A percentile compares a stretch with the other conserved stretches of the same genome.
Conservation (phyloP, 192 early-diverging fungal genomes). For the Umbelopsis isabellina region DNA sequence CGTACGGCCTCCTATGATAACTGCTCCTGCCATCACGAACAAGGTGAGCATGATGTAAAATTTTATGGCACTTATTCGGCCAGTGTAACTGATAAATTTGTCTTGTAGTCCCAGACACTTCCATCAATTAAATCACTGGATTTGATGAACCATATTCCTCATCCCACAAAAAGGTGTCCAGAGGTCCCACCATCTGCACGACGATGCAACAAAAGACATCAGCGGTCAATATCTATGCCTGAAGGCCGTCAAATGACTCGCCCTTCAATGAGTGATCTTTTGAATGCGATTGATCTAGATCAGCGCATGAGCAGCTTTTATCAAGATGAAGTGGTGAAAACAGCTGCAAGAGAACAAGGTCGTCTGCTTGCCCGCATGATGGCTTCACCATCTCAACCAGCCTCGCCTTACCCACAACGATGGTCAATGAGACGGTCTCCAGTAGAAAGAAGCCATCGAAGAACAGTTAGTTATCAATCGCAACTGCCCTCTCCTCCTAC, state of each 20-base stretch:
- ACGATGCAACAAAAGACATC: slow-evolving; percentile 5
- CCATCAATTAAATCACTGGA: slow-evolving; percentile 10
- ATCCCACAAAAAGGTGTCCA: not conserved
- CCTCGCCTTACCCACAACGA: not conserved
- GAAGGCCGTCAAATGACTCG: slow-evolving; percentile 3
- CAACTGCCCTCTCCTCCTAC: slow-evolving; percentile 7
- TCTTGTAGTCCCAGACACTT: slow-evolving; percentile 1
- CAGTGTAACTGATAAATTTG: not conserved
- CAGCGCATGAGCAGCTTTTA: slow-evolving; percentile 34
- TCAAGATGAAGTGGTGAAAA: slow-evolving; percentile 27
- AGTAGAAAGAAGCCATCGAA: not conserved
- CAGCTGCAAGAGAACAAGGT: slow-evolving; percentile 20
- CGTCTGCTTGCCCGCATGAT: slow-evolving; percentile 17
- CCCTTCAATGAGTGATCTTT: slow-evolving; percentile 27
- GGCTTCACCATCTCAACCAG: slow-evolving; percentile 4
- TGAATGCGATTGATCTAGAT: slow-evolving; percentile 36
- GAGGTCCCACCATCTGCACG: not conserved
- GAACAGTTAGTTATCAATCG: not conserved
- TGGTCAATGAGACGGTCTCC: slow-evolving; percentile 5
- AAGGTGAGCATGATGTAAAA: not conserved
- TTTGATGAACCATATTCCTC: slow-evolving; percentile 13
- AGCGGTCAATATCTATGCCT: slow-evolving; percentile 12
- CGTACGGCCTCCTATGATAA: not conserved
- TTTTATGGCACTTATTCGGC: not conserved
- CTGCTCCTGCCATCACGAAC: not conserved